phyloP scores from a whole-genome alignment of 208 protist genomes.

The Eutreptiella sp. region DNA sequence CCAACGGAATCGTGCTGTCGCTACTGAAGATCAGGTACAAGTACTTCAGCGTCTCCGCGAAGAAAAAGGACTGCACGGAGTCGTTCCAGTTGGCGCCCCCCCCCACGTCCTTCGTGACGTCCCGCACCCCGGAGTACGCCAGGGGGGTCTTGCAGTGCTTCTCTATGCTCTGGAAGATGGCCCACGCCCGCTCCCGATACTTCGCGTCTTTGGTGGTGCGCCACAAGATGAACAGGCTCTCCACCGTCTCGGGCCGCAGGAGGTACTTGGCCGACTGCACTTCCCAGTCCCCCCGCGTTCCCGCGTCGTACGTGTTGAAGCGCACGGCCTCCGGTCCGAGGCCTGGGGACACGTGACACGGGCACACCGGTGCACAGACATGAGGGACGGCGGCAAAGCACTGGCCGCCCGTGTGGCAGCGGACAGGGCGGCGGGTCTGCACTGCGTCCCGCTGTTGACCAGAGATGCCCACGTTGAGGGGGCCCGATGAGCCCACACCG shows the following conservation, averaged over 20 bases:
- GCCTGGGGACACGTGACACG: no score
- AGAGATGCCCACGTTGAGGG: no score
- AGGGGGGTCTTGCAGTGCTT: slow-evolving; percentile 27
- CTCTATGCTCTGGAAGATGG: slow-evolving; percentile 57
- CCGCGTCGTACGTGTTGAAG: slow-evolving; percentile 9
- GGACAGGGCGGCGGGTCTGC: no score
- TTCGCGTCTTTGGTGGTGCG: slow-evolving; percentile 44
- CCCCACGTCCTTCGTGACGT: slow-evolving; percentile 26
- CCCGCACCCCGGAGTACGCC: slow-evolving; percentile 25
- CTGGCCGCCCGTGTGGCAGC: no score
- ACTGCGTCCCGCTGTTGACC: no score
- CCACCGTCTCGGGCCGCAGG: slow-evolving; percentile 59
- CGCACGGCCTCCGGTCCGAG: slow-evolving; percentile 13
- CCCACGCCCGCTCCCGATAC: slow-evolving; percentile 63
- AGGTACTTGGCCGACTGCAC: slow-evolving; percentile 30
- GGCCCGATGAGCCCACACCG: no score
- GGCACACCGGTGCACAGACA: no score
- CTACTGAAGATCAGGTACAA: slow-evolving; percentile 68
- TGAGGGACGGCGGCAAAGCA: no score
- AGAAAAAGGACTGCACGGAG: slow-evolving; percentile 69
- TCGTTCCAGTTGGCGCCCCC: slow-evolving; percentile 30
- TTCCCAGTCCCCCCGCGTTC: neutral
- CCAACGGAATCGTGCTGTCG: slow-evolving; percentile 49
- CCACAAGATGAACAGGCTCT: slow-evolving; percentile 58
- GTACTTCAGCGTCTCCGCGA: slow-evolving; percentile 84